A percentile compares a stretch with the other conserved stretches of the same genome.
Evolutionary conservation across 176 grass and related monocot species (phyloP).

Genomic region (Zea mays): DNA sequence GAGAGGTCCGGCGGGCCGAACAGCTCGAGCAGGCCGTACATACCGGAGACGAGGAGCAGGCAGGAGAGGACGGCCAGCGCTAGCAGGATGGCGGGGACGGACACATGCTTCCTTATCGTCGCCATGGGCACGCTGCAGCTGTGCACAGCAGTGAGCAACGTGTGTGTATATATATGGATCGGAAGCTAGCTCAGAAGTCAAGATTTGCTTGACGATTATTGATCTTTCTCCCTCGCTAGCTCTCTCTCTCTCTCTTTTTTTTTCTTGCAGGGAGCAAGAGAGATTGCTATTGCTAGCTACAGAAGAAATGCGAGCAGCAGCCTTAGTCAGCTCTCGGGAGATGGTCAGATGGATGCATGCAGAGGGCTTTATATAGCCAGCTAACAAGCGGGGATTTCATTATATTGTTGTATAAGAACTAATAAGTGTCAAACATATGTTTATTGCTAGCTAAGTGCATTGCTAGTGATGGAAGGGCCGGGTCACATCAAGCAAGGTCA

Average conservation of each 20-base stretch:
- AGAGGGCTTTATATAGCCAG: conserved; percentile 39
- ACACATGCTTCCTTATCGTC: conserved; percentile 31
- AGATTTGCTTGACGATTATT: background rate
- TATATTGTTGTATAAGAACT: background rate
- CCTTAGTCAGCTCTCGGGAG: conserved; percentile 15
- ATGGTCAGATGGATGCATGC: background rate
- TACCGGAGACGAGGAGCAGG: conserved; percentile 44
- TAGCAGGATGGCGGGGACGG: conserved; percentile 45
- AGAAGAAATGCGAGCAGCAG: background rate
- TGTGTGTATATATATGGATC: background rate
- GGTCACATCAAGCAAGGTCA: conserved; percentile 48
- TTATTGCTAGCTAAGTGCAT: background rate
- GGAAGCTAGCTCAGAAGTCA: background rate
- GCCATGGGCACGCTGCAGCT: background rate
- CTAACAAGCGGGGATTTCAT: background rate
- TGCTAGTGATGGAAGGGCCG: background rate
- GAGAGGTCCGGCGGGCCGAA: conserved; percentile 50
- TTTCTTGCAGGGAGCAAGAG: background rate
- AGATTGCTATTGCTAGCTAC: too few species aligned
- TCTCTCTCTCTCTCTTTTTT: background rate
- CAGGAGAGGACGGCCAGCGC: conserved; percentile 49
- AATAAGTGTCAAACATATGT: background rate
- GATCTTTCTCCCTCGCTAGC: background rate
- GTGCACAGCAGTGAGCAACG: background rate
- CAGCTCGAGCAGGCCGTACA: conserved; percentile 48